Conservation (phyloP, 257 asterid genomes). For the Mitragyna speciosa region DNA sequence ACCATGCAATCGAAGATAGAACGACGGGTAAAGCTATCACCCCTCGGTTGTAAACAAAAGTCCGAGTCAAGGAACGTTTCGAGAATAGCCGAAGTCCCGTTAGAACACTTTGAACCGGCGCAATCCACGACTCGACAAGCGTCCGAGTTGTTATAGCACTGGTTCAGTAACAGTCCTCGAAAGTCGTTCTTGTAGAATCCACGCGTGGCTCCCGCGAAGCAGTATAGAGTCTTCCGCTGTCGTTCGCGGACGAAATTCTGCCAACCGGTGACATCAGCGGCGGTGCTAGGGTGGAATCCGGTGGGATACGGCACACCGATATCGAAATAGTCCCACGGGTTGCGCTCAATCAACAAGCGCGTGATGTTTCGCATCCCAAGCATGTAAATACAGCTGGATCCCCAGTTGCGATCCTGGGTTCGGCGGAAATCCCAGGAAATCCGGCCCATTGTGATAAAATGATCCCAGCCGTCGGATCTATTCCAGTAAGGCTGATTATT, state of each 20-base stretch:
- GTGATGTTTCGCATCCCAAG: conserved; percentile 65
- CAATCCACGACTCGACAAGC: conserved; percentile 74
- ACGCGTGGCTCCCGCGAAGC: conserved; percentile 79
- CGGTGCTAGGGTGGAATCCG: conserved; percentile 72
- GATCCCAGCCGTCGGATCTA: conserved; percentile 64
- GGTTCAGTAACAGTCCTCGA: conserved; percentile 49
- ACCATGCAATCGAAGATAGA: conserved; percentile 87
- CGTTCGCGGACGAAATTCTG: conserved; percentile 53
- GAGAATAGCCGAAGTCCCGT: conserved; percentile 58
- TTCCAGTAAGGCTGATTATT: conserved; percentile 40
- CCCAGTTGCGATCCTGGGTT: conserved; percentile 50
- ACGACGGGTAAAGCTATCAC: conserved; percentile 77
- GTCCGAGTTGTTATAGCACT: conserved; percentile 51
- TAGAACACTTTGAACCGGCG: conserved; percentile 54
- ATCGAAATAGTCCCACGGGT: conserved; percentile 77
- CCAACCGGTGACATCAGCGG: conserved; percentile 46
- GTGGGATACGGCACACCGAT: conserved; percentile 83
- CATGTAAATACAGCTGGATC: conserved; percentile 63
- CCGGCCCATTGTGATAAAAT: conserved; percentile 65
- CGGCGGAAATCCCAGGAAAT: conserved; percentile 89
- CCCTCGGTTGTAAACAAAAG: conserved; percentile 87
- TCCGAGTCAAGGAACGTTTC: conserved; percentile 68
- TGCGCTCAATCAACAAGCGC: conserved; percentile 59
- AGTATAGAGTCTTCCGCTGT: conserved; percentile 39
- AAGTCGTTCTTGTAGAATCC: conserved; percentile 58